A percentile compares a stretch with the other conserved stretches of the same genome.
These are phyloP conservation scores for Termitomyces sp. DNA, from an alignment of 768 basidiomycete species.

Conservation along the genomic window DNA sequence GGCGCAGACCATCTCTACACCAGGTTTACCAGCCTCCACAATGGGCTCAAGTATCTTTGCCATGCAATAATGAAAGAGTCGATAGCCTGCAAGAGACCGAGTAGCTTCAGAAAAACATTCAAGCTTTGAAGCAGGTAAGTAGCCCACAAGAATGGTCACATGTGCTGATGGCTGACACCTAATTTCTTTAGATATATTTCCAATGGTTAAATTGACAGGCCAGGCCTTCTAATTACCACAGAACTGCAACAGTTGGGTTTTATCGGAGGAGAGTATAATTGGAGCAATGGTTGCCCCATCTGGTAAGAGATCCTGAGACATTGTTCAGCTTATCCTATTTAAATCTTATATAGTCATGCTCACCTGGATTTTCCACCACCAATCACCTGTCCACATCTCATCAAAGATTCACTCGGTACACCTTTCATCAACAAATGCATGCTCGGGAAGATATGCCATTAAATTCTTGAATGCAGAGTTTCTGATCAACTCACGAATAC, in stretches of 20 bases:
- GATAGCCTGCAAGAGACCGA: background rate
- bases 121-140: constrained; percentile 4
- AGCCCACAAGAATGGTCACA: constrained; percentile 17
- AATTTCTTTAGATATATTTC: constrained; percentile 32
- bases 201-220: constrained; percentile 42
- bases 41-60: constrained; percentile 26
- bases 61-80: constrained; percentile 7
- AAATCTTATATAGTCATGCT: background rate
- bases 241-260: constrained; percentile 32
- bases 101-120: background rate
- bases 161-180: constrained; percentile 25
- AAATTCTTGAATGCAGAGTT: constrained; percentile 30
- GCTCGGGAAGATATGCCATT: constrained; percentile 27
- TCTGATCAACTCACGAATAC: constrained; percentile 25
- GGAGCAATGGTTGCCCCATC: constrained; percentile 29
- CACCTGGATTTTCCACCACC: constrained; percentile 36
- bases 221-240: constrained; percentile 37
- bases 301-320: constrained; percentile 19
- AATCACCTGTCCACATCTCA: constrained; percentile 24
- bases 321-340: background rate
- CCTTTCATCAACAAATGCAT: constrained; percentile 18
- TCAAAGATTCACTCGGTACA: constrained; percentile 14
- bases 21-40: constrained; percentile 23
- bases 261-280: constrained; percentile 35
- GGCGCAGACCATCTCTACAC: constrained; percentile 31